Evolutionary conservation across 345 rosid species (phyloP).

Genomic region (Eucalyptus paniculata): DNA sequence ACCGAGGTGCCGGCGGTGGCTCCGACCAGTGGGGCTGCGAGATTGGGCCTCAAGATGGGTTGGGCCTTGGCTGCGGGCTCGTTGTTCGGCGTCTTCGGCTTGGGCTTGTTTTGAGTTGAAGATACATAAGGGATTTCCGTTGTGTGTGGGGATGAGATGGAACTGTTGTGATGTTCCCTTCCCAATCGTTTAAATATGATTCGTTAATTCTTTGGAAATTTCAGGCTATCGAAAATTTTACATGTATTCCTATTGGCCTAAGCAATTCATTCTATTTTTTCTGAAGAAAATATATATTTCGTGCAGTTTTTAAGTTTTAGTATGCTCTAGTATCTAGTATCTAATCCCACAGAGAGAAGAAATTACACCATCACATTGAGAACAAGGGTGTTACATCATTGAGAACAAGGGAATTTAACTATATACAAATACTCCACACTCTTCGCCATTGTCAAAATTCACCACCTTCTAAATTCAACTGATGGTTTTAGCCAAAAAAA

Average conservation of each 20-base stretch:
- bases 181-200: background rate
- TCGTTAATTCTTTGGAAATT: background rate
- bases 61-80: background rate
- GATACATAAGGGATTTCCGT: background rate
- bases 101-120: constrained; percentile 8
- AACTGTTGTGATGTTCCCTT: background rate
- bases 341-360: background rate
- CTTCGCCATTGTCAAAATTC: background rate
- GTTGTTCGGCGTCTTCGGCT: background rate
- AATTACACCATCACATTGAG: background rate
- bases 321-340: background rate
- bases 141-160: background rate
- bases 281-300: background rate
- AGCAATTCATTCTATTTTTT: background rate
- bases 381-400: background rate
- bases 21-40: constrained; percentile 34
- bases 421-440: background rate
- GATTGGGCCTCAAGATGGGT: constrained; percentile 2
- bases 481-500: background rate
- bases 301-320: background rate
- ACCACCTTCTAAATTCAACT: background rate
- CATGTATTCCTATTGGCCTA: background rate
- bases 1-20: constrained; percentile 47
- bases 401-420: background rate
- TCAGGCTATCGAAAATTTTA: background rate